Evolutionary conservation across 2,329 filamentous ascomycete genomes (phyloP), one percentile per base, ranked within the genome.

Genomic region (Botryotinia globosa): DNA sequence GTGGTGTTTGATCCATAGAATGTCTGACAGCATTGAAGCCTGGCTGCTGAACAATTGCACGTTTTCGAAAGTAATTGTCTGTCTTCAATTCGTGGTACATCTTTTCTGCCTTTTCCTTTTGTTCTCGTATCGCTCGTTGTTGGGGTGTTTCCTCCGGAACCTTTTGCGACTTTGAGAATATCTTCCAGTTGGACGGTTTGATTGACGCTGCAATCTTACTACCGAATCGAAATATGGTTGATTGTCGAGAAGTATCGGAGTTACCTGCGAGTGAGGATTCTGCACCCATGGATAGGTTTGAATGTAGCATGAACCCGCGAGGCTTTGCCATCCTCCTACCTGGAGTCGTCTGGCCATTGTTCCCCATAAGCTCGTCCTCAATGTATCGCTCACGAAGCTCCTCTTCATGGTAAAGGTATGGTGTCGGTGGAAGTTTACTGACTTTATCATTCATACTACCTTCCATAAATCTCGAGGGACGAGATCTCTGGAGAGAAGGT

Each of bases 381-480:
- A 75, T 74, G 65, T 74, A 76, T 59, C 72, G 69, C 54, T 77
- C 73, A 16, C 73, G 71, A 39, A 74, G 39, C 32, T 77, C 74
- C 22, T 78, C 75, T 44, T 80, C 76, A 20, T 70, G 61, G 45
- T 73, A 79, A 14, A 80, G 71, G 54, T 79, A 81, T 59, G 76
- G 72, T 48, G 70, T 67, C 18, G 80, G 80, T 42, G 93, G 93
- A 73, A 86, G 87, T 73, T 89, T 87, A 79, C 92, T 94, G 45
- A 88, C 85, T 76, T 92, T 90, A 81, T 97, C 93, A 79, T 91
- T 93, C 92, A 97, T 95, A 78, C 91, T 95, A 58, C 92, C 94
- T 82, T 97, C 94, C 54, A 87, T 82, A 76, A 91, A 91, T 71
- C 83, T 91, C 78, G 87, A 97, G 85, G 82, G 89, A 80, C 83